These are phyloP conservation scores for Sporisorium exsertum DNA, from an alignment of 1,284 basidiomycete species.

Conservation along the genomic window DNA sequence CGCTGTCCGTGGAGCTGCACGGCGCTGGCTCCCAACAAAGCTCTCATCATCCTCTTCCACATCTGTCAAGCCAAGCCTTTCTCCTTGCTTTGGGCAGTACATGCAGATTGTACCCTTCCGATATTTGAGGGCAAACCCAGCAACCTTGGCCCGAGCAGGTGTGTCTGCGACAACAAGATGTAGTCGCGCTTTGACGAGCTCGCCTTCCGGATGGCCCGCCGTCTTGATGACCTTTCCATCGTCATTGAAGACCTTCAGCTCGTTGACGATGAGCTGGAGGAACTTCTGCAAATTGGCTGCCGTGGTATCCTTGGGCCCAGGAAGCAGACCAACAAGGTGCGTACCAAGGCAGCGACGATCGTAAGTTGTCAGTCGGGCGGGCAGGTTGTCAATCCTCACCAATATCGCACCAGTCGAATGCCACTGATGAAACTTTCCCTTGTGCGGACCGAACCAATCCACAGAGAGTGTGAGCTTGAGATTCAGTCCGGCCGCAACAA, in stretches of 20 bases:
- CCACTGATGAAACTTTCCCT: background rate
- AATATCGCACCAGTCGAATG: conserved; percentile 9
- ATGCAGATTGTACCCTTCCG: background rate
- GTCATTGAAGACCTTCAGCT: background rate
- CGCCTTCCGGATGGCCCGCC: background rate
- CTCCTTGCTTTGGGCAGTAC: no score
- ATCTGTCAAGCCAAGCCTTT: background rate
- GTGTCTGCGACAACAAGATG: conserved; percentile 3
- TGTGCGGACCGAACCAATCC: conserved; percentile 12
- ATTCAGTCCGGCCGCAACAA: no score
- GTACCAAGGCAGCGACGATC: conserved; percentile 7
- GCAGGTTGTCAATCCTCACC: conserved; percentile 12
- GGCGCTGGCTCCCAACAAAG: no score
- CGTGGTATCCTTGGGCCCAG: conserved; percentile 4
- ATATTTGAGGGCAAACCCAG: background rate
- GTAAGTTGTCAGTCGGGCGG: background rate
- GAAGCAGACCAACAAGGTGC: conserved; percentile 6
- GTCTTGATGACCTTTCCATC: background rate
- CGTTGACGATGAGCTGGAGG: conserved; percentile 1
- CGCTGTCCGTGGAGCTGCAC: background rate
- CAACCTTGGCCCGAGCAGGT: conserved; percentile 9
- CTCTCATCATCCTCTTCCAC: background rate
- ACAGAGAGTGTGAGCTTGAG: conserved; percentile 20
- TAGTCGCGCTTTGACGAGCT: background rate
- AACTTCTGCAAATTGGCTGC: background rate